Conservation (phyloP, 78 protist species). For the Creolimax fragrantissima region DNA sequence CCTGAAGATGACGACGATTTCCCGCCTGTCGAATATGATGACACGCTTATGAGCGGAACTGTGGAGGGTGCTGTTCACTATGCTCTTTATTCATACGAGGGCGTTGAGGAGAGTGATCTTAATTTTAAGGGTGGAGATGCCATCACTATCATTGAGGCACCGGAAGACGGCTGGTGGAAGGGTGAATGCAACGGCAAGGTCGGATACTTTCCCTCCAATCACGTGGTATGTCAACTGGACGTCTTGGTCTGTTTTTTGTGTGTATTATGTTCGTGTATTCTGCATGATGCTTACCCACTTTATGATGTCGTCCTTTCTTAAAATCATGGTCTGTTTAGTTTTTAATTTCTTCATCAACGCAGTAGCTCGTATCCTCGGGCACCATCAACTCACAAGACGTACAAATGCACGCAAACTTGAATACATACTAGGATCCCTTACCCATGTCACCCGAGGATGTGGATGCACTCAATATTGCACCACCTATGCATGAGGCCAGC, state of each 20-base stretch:
- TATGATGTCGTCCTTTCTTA: no score
- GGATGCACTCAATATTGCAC: neutral
- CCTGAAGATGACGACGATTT: neutral
- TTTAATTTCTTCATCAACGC: no score
- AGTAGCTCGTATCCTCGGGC: no score
- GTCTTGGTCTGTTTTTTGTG: neutral
- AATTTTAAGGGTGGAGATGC: conserved; percentile 25
- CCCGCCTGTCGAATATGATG: neutral
- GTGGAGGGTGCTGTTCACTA: neutral
- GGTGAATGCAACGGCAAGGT: conserved; percentile 21
- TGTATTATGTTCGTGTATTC: neutral
- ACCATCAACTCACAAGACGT: no score
- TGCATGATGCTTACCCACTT: no score
- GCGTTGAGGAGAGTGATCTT: neutral
- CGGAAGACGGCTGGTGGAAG: conserved; percentile 31
- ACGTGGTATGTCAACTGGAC: neutral
- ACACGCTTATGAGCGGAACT: neutral
- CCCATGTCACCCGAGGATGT: neutral
- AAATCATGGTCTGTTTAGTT: no score
- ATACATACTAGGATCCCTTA: neutral
- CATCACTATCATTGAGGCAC: neutral
- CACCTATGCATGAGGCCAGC: neutral
- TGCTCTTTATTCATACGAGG: conserved; percentile 22
- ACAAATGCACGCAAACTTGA: neutral
- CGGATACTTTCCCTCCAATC: conserved; percentile 35